Base-by-base conservation (phyloP, 2,329 filamentous ascomycete species). In the Akanthomyces uredinophilus region DNA sequence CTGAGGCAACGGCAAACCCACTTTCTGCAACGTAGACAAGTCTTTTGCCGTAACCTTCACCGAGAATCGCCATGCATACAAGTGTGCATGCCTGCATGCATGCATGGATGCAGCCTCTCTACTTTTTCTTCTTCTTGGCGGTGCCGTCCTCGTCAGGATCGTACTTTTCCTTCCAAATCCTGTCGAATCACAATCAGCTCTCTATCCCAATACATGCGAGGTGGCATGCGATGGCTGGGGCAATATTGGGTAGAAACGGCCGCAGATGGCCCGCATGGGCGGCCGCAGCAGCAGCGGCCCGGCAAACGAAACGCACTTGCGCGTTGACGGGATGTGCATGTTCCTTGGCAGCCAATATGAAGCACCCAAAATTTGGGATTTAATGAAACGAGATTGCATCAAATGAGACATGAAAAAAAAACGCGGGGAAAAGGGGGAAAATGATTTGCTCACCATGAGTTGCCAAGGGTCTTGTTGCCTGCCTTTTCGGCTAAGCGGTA, bases 81-180 rank as follows among this genome's bases (percentile, higher is more conserved):
- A n/a, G n/a, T n/a, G n/a, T n/a, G n/a, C n/a, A n/a, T n/a, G n/a
- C n/a, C n/a, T 35, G 32, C 44, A 24, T 20, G 44, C 44, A 11
- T 11, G 44, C 44, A 24, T 46, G 46, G 13, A 16, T 27, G 32
- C 32, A 35, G 32, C 32, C 32, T 35, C 32, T 35, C 32, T 35
- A 35, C 32, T 35, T 35, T 35, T 81, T 78, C 71, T 81, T 77
- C 73, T 76, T 57, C 69, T 69, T 63, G 37, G 29, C 69, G 68
- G 62, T 73, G 71, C 37, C 43, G 11, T 55, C 73, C 70, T 22
- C 73, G 77, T 39, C 24, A 5, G 83, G 80, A 69, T 83, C 83
- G 78, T 98, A 97, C 78, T 98, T 98, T 65, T 96, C 92, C 75
- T 98, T 98, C 92, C 94, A 97, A 72, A 98, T 97, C 93, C 92